These are phyloP conservation scores for Acanthamoeba triangularis DNA, from an alignment of 208 protist species.

Conservation along the genomic window DNA sequence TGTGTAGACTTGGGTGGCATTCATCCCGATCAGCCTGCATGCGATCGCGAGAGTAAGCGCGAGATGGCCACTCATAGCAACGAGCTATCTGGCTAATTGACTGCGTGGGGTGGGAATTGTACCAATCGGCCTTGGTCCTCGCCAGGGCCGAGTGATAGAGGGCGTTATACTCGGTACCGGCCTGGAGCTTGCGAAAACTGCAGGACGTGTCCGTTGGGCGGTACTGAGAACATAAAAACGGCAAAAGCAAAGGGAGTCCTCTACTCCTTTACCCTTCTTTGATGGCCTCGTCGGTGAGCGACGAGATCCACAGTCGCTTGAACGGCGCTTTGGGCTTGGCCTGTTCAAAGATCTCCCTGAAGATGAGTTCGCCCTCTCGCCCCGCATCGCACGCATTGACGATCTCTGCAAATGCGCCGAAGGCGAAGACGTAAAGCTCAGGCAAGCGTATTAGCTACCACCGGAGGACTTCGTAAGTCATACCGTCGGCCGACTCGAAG, in stretches of 20 bases:
- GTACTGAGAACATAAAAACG: background rate
- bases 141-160: constrained; percentile 70
- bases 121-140: constrained; percentile 61
- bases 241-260: background rate
- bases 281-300: constrained; percentile 75
- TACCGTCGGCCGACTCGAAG: constrained; percentile 62
- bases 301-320: constrained; percentile 75
- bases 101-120: background rate
- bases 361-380: constrained; percentile 77
- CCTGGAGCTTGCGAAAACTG: constrained; percentile 47
- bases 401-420: constrained; percentile 23
- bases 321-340: background rate
- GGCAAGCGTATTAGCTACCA: background rate
- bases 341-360: constrained; percentile 57
- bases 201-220: background rate
- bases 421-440: background rate
- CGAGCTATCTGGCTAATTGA: no score
- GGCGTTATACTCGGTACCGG: background rate
- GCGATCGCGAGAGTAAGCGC: background rate
- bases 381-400: constrained; percentile 74
- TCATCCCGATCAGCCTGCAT: constrained; percentile 67
- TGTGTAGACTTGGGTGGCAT: constrained; percentile 74
- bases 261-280: constrained; percentile 43
- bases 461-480: no score
- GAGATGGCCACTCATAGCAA: background rate